A percentile compares a stretch with the other conserved stretches of the same genome.
Evolutionary conservation across 2,329 filamentous ascomycete genomes (phyloP).

Genomic region (Fusarium udum): DNA sequence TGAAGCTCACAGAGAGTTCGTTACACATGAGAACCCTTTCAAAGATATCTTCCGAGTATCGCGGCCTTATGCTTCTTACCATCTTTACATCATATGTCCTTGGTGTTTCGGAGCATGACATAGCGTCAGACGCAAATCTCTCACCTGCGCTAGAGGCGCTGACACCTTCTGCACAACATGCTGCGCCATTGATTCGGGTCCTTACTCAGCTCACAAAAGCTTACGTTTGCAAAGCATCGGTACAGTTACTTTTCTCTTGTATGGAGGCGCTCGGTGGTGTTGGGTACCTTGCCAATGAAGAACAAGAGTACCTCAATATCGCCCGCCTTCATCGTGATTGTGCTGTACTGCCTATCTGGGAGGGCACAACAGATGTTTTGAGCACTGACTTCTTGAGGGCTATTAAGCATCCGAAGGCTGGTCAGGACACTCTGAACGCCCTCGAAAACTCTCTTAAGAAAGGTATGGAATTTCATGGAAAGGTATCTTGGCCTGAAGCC

Average conservation of each 20-base stretch:
- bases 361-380: conserved; percentile 77
- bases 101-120: conserved; percentile 61
- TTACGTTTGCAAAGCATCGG: conserved; percentile 60
- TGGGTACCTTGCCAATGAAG: conserved; percentile 71
- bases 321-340: conserved; percentile 73
- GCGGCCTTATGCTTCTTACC: conserved; percentile 63
- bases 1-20: conserved; percentile 60
- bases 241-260: conserved; percentile 62
- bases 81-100: conserved; percentile 64
- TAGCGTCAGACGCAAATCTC: background rate
- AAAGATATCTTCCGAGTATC: conserved; percentile 63
- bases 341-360: conserved; percentile 73
- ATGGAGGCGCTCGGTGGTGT: conserved; percentile 74
- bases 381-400: conserved; percentile 61
- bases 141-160: conserved; percentile 43
- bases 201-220: conserved; percentile 70
- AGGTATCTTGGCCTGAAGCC: conserved; percentile 34
- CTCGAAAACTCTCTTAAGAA: conserved; percentile 53
- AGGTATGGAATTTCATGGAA: conserved; percentile 38
- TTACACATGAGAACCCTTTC: conserved; percentile 69
- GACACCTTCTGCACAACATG: conserved; percentile 47
- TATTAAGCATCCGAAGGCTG: conserved; percentile 56
- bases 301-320: conserved; percentile 72
- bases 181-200: conserved; percentile 61
- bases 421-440: conserved; percentile 51